phyloP scores from a whole-genome alignment of 2,329 filamentous ascomycete genomes.

The Exophiala sp. region DNA sequence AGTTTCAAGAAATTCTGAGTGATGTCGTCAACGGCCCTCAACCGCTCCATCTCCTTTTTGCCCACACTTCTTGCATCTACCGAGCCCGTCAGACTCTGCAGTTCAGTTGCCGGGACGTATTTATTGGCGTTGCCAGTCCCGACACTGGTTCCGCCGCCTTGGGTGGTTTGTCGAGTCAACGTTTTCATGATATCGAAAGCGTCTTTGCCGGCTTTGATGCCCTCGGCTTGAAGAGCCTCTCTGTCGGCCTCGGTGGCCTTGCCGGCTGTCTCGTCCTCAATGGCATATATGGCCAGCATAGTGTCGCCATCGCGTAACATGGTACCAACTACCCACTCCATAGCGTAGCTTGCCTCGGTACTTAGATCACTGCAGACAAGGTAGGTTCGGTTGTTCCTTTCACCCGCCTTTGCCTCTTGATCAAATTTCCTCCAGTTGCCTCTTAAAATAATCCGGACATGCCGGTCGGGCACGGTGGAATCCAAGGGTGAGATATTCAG shows the following conservation, averaged over 20 bases:
- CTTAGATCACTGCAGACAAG: slow-evolving; percentile 93
- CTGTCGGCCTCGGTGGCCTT: slow-evolving; percentile 41
- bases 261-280: slow-evolving; percentile 68
- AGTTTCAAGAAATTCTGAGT: slow-evolving; percentile 78
- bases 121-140: slow-evolving; percentile 21
- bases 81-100: slow-evolving; percentile 41
- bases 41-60: slow-evolving; percentile 70
- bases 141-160: slow-evolving; percentile 28
- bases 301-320: slow-evolving; percentile 92
- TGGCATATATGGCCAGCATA: slow-evolving; percentile 83
- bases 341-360: slow-evolving; percentile 85
- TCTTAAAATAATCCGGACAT: slow-evolving; percentile 82
- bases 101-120: slow-evolving; percentile 35
- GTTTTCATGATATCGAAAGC: slow-evolving; percentile 66
- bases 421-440: slow-evolving; percentile 66
- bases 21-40: slow-evolving; percentile 73
- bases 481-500: slow-evolving; percentile 72
- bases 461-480: slow-evolving; percentile 69
- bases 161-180: slow-evolving; percentile 45
- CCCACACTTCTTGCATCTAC: slow-evolving; percentile 47
- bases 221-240: slow-evolving; percentile 50
- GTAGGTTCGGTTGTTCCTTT: slow-evolving; percentile 77
- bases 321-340: slow-evolving; percentile 97
- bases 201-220: slow-evolving; percentile 67
- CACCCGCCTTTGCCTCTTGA: slow-evolving; percentile 69